Evolutionary conservation across 768 basidiomycete genomes (phyloP), one percentile per base, ranked within the genome.

Genomic region (Boletus vermiculosoides): DNA sequence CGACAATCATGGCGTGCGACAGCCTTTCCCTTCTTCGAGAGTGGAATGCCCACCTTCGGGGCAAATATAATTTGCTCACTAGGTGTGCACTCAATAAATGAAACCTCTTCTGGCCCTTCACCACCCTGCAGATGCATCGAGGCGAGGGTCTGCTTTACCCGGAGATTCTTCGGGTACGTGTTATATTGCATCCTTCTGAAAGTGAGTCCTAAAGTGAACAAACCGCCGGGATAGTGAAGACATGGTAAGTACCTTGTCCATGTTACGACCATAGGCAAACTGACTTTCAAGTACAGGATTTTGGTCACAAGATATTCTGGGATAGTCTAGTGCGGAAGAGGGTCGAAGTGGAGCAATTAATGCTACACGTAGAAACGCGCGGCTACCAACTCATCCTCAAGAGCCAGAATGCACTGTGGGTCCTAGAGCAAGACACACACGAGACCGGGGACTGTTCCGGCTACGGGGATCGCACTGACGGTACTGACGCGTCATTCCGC

Each of bases 91-190:
- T 23, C 50, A 13, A 16, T 12, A 18, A 33, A 39, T 10, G 11
- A 36, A 42, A 5, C 28, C 3, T 52, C 12, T 42, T 6, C 28
- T 6, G n/a, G 12, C 1, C 37, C 3, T 50, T 63, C 33, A 64
- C 53, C 48, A 39, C 40, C 42, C 12, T 37, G 4, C 49, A 77
- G 76, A 34, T 77, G 76, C 44, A 76, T 77, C 45, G 64, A 71
- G 45, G 74, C 74, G 6, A 69, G 76, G 13, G 63, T 68, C 9
- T 74, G 69, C 59, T 76, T 77, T 54, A 71, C 74, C 5, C 73
- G 74, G 55, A 70, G 72, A 10, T 77, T 77, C 59, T 77, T 76
- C 41, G 75, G 74, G 76, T 77, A 55, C 37, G 73, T 66, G 13
- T 28, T 22, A 30, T 16, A 6, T 30, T 25, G 2, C 25, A 40